Evolutionary conservation across 768 basidiomycete genomes (phyloP), one percentile per base, ranked within the genome.

Genomic region (Podaxis sp.): DNA sequence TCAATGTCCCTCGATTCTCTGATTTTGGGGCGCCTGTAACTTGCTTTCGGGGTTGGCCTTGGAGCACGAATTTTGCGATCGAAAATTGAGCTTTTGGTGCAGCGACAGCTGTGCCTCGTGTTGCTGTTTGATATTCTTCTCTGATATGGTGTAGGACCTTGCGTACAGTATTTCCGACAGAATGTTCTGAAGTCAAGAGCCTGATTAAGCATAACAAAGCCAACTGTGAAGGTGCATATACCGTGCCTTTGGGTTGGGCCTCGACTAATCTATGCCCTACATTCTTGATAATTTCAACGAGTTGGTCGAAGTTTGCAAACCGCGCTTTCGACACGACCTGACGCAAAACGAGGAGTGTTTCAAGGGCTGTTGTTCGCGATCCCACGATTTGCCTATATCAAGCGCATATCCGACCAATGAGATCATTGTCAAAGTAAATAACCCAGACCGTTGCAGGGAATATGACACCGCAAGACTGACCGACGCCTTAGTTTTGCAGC

Each of bases 161-260:
- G 42, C 95, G 87, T 44, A 96, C 90, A 22, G 96, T 96, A 73
- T 99, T 99, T 24, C 95, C 95, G 39, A 97, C 90, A 51, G 95
- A 92, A 71, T 96, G 89, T 73, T 99, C 97, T 98, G 33, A 75
- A 44, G 7, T 59, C 64, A 48, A 17, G 22, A 1, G 12, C 22
- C 36, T 46, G 17, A 39, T 33, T 33, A 33, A 33, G 15, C 15
- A 52, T 38, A 22, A 52, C 39, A 61, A 38, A 52, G 52, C 15
- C 15, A 2, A 28, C 19, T 28, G 7, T 8, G 30, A 4, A 15
- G n/a, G 17, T 28, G 5, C 3, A 63, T 51, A 57, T 39, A 52
- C 66, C 66, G 68, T 59, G 95, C 96, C 96, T 87, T 96, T 97
- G 12, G 96, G 95, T 71, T 98, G 95, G 8, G 96, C 95, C 19